phyloP scores from a whole-genome alignment of 2,329 filamentous ascomycete species.

The Westerdykella ornata region DNA sequence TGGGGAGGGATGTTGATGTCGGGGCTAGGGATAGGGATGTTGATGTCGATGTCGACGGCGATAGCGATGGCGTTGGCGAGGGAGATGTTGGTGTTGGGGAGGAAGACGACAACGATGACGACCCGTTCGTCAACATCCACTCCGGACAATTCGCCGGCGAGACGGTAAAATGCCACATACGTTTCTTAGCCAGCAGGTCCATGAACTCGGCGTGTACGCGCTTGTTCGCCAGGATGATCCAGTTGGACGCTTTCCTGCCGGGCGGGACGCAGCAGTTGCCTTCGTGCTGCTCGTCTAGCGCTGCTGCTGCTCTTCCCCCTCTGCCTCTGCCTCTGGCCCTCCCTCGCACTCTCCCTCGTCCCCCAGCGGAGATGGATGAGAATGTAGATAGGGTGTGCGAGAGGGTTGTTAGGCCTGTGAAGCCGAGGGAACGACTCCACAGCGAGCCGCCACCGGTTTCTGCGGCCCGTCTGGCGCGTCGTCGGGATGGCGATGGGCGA shows the following conservation, averaged over 20 bases:
- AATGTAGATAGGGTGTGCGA: too few species aligned
- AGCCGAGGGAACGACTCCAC: too few species aligned
- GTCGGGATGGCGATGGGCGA: not conserved
- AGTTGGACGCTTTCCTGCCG: slow-evolving; percentile 1
- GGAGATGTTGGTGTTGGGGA: not conserved
- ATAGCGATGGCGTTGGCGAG: not conserved
- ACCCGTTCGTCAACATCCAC: too few species aligned
- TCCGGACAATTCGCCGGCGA: slow-evolving; percentile 19
- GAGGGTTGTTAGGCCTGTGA: too few species aligned
- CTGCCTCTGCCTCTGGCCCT: slow-evolving; percentile 3
- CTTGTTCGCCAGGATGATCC: slow-evolving; percentile 27
- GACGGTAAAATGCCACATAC: slow-evolving; percentile 28
- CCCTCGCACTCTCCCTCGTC: not conserved
- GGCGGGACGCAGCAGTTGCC: too few species aligned
- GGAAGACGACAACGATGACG: slow-evolving; percentile 4
- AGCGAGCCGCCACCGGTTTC: too few species aligned
- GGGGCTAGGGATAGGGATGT: not conserved
- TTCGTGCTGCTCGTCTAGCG: slow-evolving; percentile 7
- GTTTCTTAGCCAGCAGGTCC: slow-evolving; percentile 27
- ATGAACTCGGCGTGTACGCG: slow-evolving; percentile 33
- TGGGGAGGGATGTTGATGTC: not conserved
- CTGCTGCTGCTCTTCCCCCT: slow-evolving; percentile 1
- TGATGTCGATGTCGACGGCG: not conserved
- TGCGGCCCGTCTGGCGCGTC: not conserved
- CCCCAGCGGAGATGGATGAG: too few species aligned